A percentile compares a stretch with the other conserved stretches of the same genome.
Conservation (phyloP, 2,329 filamentous ascomycete genomes). For the Emmonsiellopsis sp. region DNA sequence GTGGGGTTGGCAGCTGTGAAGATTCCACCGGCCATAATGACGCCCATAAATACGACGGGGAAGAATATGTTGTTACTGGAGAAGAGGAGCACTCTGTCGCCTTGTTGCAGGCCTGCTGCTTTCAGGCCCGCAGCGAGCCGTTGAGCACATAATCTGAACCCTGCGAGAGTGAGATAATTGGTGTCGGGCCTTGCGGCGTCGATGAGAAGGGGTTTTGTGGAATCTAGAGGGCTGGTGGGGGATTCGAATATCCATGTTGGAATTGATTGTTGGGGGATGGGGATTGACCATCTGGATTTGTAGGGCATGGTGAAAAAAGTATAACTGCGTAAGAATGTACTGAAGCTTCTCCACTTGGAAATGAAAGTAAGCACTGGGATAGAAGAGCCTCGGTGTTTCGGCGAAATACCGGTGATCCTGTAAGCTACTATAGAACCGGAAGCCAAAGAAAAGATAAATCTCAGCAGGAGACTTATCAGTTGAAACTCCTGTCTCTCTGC, state of each 20-base stretch:
- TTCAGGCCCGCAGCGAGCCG: constrained; percentile 60
- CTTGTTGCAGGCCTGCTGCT: constrained; percentile 54
- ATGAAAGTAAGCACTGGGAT: too few relatives aligned
- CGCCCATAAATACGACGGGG: constrained; percentile 59
- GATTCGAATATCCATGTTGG: constrained; percentile 44
- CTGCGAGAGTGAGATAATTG: constrained; percentile 53
- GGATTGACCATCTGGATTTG: constrained; percentile 40
- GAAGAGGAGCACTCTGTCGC: constrained; percentile 65
- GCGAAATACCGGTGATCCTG: too few relatives aligned
- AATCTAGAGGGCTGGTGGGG: constrained; percentile 36
- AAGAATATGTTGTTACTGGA: constrained; percentile 66
- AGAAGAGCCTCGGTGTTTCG: too few relatives aligned
- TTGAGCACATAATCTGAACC: constrained; percentile 61
- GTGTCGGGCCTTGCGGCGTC: constrained; percentile 59
- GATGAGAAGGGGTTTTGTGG: constrained; percentile 43
- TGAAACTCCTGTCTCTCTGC: too few relatives aligned
- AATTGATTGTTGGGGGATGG: constrained; percentile 38
- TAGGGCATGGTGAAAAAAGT: constrained; percentile 36
- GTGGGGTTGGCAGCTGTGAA: constrained; percentile 68
- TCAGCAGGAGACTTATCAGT: too few relatives aligned
- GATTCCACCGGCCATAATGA: constrained; percentile 66
- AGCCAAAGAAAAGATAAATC: too few relatives aligned
- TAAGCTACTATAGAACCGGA: too few relatives aligned
- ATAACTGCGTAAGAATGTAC: not conserved
- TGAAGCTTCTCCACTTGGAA: too few relatives aligned